Percentiles rank a stretch among this genome's conserved stretches.
Evolutionary conservation across 2,329 filamentous ascomycete genomes (phyloP).

Genomic region (Aspergillus pseudoglaucus): DNA sequence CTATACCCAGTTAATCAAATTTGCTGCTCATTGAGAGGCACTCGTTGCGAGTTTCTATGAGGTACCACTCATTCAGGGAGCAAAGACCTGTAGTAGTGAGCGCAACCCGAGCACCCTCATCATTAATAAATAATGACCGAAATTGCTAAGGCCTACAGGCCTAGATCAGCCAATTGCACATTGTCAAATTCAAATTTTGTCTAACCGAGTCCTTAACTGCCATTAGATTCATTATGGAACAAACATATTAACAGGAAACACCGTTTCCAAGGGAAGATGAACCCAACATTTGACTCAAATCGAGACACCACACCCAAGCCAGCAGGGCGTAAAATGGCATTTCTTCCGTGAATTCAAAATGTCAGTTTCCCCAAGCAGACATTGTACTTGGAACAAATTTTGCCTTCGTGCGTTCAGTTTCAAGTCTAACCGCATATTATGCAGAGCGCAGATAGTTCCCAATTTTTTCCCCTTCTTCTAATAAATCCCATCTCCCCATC

Average conservation of each 20-base stretch:
- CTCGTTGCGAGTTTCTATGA: no score
- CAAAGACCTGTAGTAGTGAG: no score
- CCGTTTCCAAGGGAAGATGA: conserved; percentile 15
- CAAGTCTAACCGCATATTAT: not conserved
- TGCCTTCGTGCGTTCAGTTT: not conserved
- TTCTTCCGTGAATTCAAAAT: conserved; percentile 14
- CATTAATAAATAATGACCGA: not conserved
- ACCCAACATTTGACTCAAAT: conserved; percentile 21
- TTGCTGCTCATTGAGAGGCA: no score
- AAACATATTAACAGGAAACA: conserved; percentile 3
- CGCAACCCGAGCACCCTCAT: no score
- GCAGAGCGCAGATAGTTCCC: not conserved
- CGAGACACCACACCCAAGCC: conserved; percentile 20
- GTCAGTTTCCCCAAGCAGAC: conserved; percentile 14
- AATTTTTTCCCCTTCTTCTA: not conserved
- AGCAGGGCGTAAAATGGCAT: conserved; percentile 14
- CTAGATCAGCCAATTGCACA: not conserved
- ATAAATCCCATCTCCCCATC: not conserved
- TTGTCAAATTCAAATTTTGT: not conserved
- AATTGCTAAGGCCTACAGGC: not conserved
- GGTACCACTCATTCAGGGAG: no score
- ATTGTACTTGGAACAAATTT: conserved; percentile 11
- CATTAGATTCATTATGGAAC: not conserved
- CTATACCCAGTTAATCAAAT: no score
- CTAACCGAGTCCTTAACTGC: not conserved